A percentile compares a stretch with the other conserved stretches of the same genome.
Conservation (phyloP, 805 yeast species). For the Ogataea zsoltii region DNA sequence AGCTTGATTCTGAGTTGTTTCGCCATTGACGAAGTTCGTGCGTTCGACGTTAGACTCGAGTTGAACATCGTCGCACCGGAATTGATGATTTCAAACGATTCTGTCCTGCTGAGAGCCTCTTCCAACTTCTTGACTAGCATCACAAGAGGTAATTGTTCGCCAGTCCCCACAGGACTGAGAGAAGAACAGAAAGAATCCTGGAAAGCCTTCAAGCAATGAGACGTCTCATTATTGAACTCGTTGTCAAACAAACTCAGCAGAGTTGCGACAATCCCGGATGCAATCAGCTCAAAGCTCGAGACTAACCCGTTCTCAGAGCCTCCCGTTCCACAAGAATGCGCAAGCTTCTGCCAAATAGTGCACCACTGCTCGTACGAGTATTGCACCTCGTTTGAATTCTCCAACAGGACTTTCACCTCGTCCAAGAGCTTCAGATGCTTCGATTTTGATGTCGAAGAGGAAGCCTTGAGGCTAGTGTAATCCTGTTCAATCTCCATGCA, state of each 20-base stretch:
- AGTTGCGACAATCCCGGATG: constrained; percentile 61
- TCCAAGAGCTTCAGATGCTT: constrained; percentile 33
- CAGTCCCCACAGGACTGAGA: constrained; percentile 34
- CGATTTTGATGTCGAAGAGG: constrained; percentile 26
- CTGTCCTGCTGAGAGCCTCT: constrained; percentile 71
- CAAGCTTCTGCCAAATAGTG: constrained; percentile 41
- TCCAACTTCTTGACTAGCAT: constrained; percentile 61
- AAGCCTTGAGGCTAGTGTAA: constrained; percentile 21
- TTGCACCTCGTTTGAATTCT: constrained; percentile 16
- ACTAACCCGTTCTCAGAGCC: constrained; percentile 29
- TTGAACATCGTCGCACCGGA: constrained; percentile 37
- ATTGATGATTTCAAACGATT: constrained; percentile 64
- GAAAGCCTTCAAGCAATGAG: constrained; percentile 45
- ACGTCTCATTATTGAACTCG: constrained; percentile 27
- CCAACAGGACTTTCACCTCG: constrained; percentile 27
- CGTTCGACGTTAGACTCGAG: constrained; percentile 17
- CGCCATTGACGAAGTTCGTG: constrained; percentile 62
- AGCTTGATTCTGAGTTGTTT: constrained; percentile 67
- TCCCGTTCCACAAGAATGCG: constrained; percentile 34
- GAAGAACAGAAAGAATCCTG: constrained; percentile 39
- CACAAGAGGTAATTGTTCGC: constrained; percentile 37
- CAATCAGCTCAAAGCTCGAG: constrained; percentile 74
- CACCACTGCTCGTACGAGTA: constrained; percentile 36
- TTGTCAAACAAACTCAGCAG: constrained; percentile 40
- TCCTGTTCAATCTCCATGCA: constrained; percentile 24